These are phyloP conservation scores for Aspergillus taichungensis DNA, from an alignment of 495 filamentous ascomycete species.

Conservation along the genomic window DNA sequence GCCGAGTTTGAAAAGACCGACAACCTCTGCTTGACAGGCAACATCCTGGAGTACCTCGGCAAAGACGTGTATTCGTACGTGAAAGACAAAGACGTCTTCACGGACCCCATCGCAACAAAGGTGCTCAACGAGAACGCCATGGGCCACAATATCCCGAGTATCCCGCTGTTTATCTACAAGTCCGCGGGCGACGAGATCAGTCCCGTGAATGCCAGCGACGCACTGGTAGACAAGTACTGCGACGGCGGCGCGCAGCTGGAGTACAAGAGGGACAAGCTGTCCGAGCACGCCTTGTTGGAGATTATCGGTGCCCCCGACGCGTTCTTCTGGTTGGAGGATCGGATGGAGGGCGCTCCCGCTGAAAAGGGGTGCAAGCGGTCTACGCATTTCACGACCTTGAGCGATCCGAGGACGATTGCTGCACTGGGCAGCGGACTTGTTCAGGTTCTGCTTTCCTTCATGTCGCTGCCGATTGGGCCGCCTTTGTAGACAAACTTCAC, in stretches of 20 bases:
- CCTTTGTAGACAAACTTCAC: too few species aligned
- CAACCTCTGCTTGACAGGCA: constrained; percentile 8
- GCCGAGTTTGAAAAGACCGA: constrained; percentile 12
- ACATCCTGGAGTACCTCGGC: constrained; percentile 10
- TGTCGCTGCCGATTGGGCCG: constrained; percentile 1
- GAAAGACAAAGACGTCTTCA: constrained; percentile 9
- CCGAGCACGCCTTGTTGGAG: constrained; percentile 10
- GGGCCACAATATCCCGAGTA: constrained; percentile 23
- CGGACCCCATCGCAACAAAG: background rate
- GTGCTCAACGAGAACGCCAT: constrained; percentile 12
- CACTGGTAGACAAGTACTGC: constrained; percentile 32
- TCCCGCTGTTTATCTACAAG: constrained; percentile 43
- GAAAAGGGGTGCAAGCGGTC: constrained; percentile 5
- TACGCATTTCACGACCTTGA: constrained; percentile 10
- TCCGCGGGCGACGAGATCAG: constrained; percentile 37
- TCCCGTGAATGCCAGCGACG: constrained; percentile 32
- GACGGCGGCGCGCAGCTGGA: constrained; percentile 8
- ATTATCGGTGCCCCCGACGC: constrained; percentile 13
- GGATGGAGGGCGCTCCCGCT: constrained; percentile 11
- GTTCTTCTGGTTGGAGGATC: constrained; percentile 14
- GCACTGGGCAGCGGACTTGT: constrained; percentile 6
- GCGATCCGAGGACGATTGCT: constrained; percentile 2
- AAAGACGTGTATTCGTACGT: constrained; percentile 11
- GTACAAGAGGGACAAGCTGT: constrained; percentile 11
- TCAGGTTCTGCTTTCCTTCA: background rate